These are phyloP conservation scores for Pestalotiopsis sp. DNA, from an alignment of 2,329 filamentous ascomycete species.

Conservation along the genomic window DNA sequence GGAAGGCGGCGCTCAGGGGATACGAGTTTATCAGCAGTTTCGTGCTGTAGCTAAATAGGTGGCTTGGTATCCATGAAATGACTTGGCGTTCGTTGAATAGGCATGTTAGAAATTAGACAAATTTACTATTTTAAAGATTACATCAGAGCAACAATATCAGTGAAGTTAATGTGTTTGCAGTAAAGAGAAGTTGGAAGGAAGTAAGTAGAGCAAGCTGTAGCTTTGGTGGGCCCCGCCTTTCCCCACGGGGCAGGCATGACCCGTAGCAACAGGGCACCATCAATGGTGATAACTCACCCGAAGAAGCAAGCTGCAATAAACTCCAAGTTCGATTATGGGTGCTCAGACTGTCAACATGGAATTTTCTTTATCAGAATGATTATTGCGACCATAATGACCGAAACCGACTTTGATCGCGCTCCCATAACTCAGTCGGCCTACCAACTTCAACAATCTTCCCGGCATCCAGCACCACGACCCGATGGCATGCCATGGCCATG, in stretches of 20 bases:
- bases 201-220: no score
- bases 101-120: no score
- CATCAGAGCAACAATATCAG: no score
- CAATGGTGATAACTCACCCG: background rate
- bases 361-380: background rate
- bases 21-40: slow-evolving; percentile 14
- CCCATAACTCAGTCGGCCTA: background rate
- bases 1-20: slow-evolving; percentile 12
- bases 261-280: background rate
- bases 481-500: background rate
- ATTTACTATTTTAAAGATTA: no score
- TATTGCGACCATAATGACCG: background rate
- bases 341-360: background rate
- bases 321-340: background rate
- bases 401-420: background rate
- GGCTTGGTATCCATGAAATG: no score
- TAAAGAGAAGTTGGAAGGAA: no score
- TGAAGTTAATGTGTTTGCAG: no score
- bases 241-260: no score
- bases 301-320: background rate
- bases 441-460: background rate
- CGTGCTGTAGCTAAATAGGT: background rate
- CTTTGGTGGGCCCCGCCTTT: no score
- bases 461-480: background rate
- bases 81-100: no score